Evolutionary conservation across 176 grass and related monocot genomes (phyloP).

Genomic region (Poa pratensis): DNA sequence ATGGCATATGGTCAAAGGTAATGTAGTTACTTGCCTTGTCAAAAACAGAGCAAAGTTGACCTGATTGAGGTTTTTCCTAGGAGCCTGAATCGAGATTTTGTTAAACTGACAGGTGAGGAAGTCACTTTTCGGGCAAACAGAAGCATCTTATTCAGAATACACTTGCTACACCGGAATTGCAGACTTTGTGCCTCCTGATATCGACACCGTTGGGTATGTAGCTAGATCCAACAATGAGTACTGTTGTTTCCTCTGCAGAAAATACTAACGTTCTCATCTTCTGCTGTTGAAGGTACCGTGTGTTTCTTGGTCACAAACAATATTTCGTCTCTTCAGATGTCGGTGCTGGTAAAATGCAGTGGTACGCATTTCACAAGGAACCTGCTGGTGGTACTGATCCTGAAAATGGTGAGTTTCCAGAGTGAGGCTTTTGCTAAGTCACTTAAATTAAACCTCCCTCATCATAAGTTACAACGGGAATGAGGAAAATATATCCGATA

Average conservation of each 20-base stretch:
- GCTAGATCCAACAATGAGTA: conserved; percentile 12
- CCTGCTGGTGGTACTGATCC: conserved; percentile 80
- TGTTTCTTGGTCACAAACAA: conserved; percentile 98
- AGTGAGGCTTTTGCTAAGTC: conserved; percentile 24
- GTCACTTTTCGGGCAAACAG: conserved; percentile 67
- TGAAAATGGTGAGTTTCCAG: conserved; percentile 72
- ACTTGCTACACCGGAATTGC: conserved; percentile 99
- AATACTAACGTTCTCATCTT: conserved; percentile 25
- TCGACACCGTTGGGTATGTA: conserved; percentile 92
- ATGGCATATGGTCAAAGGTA: conserved; percentile 99
- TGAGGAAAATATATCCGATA: not conserved
- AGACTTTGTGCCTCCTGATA: conserved; percentile 93
- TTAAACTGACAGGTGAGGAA: conserved; percentile 78
- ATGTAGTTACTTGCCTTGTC: conserved; percentile 15
- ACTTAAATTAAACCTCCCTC: conserved; percentile 19
- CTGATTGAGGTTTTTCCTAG: conserved; percentile 30
- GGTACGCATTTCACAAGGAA: conserved; percentile 98
- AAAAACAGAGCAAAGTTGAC: conserved; percentile 25
- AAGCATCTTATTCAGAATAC: conserved; percentile 90
- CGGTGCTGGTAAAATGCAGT: conserved; percentile 98
- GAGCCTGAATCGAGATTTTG: not conserved
- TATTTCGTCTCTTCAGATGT: conserved; percentile 99
- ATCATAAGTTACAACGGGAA: not conserved
- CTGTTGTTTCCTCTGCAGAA: conserved; percentile 20
- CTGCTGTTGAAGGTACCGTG: conserved; percentile 68